Evolutionary conservation across 2,329 filamentous ascomycete genomes (phyloP).

Genomic region (Tolypocladium cylindrosporum): DNA sequence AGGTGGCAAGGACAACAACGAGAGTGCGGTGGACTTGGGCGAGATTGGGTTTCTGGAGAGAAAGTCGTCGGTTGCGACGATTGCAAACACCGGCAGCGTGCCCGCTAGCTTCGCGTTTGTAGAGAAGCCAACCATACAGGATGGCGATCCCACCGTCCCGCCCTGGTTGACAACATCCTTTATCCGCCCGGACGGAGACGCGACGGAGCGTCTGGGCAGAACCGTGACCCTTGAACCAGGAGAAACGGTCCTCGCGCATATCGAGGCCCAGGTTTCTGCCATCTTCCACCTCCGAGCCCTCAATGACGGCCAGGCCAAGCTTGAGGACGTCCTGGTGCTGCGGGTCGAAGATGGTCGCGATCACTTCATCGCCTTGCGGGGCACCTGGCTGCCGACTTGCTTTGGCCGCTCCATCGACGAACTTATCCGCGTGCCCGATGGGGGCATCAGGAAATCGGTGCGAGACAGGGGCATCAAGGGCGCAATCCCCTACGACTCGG

Average conservation of each 20-base stretch:
- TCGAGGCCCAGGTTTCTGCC: constrained; percentile 58
- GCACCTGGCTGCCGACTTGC: constrained; percentile 68
- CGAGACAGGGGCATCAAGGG: constrained; percentile 27
- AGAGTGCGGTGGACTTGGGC: constrained; percentile 64
- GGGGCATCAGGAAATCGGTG: constrained; percentile 55
- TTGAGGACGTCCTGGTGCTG: constrained; percentile 85
- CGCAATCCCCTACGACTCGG: constrained; percentile 44
- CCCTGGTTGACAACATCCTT: constrained; percentile 66
- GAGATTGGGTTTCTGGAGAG: constrained; percentile 58
- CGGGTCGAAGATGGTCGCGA: constrained; percentile 77
- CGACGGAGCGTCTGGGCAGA: constrained; percentile 21
- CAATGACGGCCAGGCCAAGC: constrained; percentile 53
- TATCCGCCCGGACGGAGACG: constrained; percentile 28
- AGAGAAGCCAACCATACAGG: constrained; percentile 50
- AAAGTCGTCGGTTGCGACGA: constrained; percentile 59
- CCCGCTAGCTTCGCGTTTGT: constrained; percentile 72
- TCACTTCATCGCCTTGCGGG: constrained; percentile 79
- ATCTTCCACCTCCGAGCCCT: constrained; percentile 55
- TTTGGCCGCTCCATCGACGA: constrained; percentile 84
- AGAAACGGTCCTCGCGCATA: constrained; percentile 62
- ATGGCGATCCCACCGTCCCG: constrained; percentile 31
- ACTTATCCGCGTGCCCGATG: constrained; percentile 73
- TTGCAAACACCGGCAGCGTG: constrained; percentile 87
- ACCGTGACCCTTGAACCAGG: constrained; percentile 71
- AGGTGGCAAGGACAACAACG: constrained; percentile 30